phyloP scores from a whole-genome alignment of 2,329 filamentous ascomycete species.

The Fusarium sp. region DNA sequence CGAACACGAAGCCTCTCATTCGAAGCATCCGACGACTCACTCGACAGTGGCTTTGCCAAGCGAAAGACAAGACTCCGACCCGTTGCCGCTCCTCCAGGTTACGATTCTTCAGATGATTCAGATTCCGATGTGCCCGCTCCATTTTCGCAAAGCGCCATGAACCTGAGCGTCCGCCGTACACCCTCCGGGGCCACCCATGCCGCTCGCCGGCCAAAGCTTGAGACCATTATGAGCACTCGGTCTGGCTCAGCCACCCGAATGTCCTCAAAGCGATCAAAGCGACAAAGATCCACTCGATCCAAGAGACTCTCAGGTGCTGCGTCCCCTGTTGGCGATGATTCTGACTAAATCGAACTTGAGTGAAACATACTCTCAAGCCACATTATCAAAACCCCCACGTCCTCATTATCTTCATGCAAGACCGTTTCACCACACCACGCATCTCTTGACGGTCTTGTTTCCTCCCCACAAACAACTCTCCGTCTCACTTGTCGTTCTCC shows the following conservation, averaged over 20 bases:
- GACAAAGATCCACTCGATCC: conserved; percentile 48
- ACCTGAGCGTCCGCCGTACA: conserved; percentile 42
- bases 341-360: conserved; percentile 45
- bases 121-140: conserved; percentile 45
- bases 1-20: conserved; percentile 56
- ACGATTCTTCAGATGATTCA: conserved; percentile 53
- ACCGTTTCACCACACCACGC: conserved; percentile 21
- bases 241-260: conserved; percentile 48
- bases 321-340: conserved; percentile 56
- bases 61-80: conserved; percentile 48
- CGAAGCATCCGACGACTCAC: conserved; percentile 53
- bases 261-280: conserved; percentile 49
- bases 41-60: conserved; percentile 49
- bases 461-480: conserved; percentile 3
- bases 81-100: conserved; percentile 49
- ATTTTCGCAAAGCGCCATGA: conserved; percentile 44
- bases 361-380: conserved; percentile 32
- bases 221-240: conserved; percentile 61
- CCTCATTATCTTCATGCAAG: conserved; percentile 20
- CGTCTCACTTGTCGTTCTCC: conserved; percentile 22
- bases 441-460: conserved; percentile 14
- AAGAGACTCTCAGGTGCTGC: conserved; percentile 50
- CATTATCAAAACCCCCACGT: conserved; percentile 23
- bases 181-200: conserved; percentile 49
- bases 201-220: conserved; percentile 59